phyloP scores from a whole-genome alignment of 345 rosid genomes.

The Eucalyptus marginata region DNA sequence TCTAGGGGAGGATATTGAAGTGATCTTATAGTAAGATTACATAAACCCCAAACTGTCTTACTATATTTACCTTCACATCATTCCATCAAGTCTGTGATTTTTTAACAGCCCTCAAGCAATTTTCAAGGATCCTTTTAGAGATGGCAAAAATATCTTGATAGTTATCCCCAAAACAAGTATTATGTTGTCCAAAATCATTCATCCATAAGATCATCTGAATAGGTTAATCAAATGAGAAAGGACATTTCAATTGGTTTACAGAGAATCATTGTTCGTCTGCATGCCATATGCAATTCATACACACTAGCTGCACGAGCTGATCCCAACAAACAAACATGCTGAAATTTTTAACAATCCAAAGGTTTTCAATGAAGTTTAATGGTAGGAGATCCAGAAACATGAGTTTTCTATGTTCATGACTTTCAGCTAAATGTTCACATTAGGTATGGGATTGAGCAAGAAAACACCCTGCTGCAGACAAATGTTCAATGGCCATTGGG shows the following conservation, averaged over 20 bases:
- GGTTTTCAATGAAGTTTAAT: conserved; percentile 56
- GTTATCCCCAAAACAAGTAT: not conserved
- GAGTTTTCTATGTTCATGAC: not conserved
- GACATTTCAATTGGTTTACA: not conserved
- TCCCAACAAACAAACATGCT: conserved; percentile 91
- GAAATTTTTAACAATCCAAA: conserved; percentile 54
- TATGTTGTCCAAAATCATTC: not conserved
- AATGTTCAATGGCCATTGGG: no score
- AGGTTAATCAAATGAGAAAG: not conserved
- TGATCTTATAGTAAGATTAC: not conserved
- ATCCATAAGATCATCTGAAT: no score
- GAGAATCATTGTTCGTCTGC: not conserved
- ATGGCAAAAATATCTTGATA: conserved; percentile 84
- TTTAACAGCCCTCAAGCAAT: conserved; percentile 75
- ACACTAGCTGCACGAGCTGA: conserved; percentile 79
- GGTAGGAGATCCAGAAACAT: conserved; percentile 15
- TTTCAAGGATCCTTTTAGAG: conserved; percentile 88
- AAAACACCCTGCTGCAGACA: no score
- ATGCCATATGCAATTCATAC: conserved; percentile 82
- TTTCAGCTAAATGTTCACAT: not conserved
- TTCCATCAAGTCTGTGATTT: not conserved
- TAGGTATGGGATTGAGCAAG: conserved; percentile 77
- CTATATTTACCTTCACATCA: not conserved
- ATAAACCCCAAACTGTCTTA: not conserved
- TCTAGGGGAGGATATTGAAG: fast-evolving